A percentile compares a stretch with the other conserved stretches of the same genome.
These are phyloP conservation scores for Cutaneotrichosporon sp. DNA, from an alignment of 1,284 basidiomycete genomes.

Conservation along the genomic window DNA sequence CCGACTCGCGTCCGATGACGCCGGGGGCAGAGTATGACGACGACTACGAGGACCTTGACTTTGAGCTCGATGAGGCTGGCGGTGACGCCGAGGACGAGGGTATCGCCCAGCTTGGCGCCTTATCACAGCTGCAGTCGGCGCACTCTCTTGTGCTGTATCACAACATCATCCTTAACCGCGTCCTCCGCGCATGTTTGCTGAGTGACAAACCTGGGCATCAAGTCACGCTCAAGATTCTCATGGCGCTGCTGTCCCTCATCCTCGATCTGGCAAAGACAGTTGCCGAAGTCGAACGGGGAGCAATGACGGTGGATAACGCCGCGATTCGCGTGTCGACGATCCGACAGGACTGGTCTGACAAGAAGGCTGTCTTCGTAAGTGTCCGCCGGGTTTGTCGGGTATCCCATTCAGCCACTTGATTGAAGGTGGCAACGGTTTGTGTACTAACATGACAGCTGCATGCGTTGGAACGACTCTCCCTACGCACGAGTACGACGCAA, in stretches of 20 bases:
- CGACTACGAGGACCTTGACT: slow-evolving; percentile 24
- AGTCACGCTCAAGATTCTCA: slow-evolving; percentile 63
- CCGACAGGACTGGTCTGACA: slow-evolving; percentile 60
- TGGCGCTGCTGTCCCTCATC: slow-evolving; percentile 64
- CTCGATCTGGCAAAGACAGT: slow-evolving; percentile 69
- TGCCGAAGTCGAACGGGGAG: slow-evolving; percentile 61
- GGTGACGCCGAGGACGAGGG: slow-evolving; percentile 35
- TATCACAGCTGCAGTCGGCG: slow-evolving; percentile 58
- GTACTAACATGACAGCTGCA: slow-evolving; percentile 32
- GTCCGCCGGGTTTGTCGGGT: slow-evolving; percentile 1
- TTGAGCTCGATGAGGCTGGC: slow-evolving; percentile 25
- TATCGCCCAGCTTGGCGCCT: slow-evolving; percentile 18
- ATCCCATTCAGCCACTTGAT: background rate
- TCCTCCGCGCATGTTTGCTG: slow-evolving; percentile 74
- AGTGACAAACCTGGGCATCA: slow-evolving; percentile 63
- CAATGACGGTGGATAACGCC: slow-evolving; percentile 63
- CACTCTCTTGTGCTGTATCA: slow-evolving; percentile 71
- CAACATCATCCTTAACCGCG: slow-evolving; percentile 68
- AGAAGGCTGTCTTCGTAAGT: slow-evolving; percentile 63
- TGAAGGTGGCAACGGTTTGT: background rate
- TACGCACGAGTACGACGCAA: slow-evolving; percentile 26
- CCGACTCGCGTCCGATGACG: slow-evolving; percentile 29
- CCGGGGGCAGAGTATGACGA: slow-evolving; percentile 28
- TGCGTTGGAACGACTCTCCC: slow-evolving; percentile 42
- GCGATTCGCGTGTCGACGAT: slow-evolving; percentile 60